Evolutionary conservation across 2,329 filamentous ascomycete species (phyloP).

Genomic region (Alternaria burnsii): DNA sequence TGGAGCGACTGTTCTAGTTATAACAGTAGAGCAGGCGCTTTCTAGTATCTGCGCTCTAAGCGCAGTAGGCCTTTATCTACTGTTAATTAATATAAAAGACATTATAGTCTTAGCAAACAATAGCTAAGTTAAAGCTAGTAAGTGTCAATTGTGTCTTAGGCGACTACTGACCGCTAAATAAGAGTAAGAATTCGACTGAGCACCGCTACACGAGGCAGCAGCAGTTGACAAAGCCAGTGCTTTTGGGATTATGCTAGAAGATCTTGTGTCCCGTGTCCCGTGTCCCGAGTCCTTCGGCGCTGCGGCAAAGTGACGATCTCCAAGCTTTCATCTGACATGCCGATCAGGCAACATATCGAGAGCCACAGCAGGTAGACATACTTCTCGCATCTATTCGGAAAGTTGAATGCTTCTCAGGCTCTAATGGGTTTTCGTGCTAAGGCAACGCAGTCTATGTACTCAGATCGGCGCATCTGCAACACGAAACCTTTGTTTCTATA

Average conservation of each 20-base stretch:
- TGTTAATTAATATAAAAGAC: constrained; percentile 13
- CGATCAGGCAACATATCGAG: constrained; percentile 11
- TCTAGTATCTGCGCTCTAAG: constrained; percentile 12
- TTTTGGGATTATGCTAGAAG: constrained; percentile 7
- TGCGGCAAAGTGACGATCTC: constrained; percentile 11
- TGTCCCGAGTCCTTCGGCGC: not conserved
- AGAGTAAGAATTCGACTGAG: constrained; percentile 5
- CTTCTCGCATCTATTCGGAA: no score
- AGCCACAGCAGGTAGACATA: constrained; percentile 19
- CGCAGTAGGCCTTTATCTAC: constrained; percentile 4
- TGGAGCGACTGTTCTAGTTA: no score
- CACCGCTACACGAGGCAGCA: not conserved
- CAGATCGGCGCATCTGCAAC: no score
- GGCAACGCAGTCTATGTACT: no score
- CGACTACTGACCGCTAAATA: constrained; percentile 6
- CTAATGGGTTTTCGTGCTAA: no score
- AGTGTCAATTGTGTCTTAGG: not conserved
- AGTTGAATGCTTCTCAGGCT: no score
- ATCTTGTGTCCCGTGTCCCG: constrained; percentile 5
- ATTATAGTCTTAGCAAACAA: constrained; percentile 16
- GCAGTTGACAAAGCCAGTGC: constrained; percentile 3
- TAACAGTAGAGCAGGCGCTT: constrained; percentile 9
- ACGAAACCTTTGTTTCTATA: no score
- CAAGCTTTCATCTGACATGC: constrained; percentile 9
- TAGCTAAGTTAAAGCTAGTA: constrained; percentile 24